Evolutionary conservation across 805 yeast species (phyloP).

Genomic region (Wickerhamomyces bovis): DNA sequence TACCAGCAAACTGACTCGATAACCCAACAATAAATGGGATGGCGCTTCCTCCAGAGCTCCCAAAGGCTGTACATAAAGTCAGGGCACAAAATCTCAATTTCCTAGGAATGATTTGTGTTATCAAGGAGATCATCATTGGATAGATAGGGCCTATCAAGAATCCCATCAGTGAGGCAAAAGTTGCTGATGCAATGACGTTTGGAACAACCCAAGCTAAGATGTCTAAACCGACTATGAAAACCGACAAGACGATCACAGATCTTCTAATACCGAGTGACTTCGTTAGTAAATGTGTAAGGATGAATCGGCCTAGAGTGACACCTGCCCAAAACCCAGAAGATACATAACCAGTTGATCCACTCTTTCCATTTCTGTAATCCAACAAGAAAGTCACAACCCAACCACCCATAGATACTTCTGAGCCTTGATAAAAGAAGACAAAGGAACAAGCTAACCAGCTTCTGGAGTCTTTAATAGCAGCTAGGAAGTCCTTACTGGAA

Average conservation of each 20-base stretch:
- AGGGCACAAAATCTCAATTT: conserved; percentile 44
- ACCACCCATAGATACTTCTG: conserved; percentile 59
- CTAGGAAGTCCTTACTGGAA: conserved; percentile 18
- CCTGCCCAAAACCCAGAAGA: conserved; percentile 67
- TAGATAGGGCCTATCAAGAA: conserved; percentile 53
- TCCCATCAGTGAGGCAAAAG: conserved; percentile 44
- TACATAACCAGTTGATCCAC: conserved; percentile 43
- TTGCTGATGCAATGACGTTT: conserved; percentile 37
- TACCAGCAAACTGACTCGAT: conserved; percentile 37
- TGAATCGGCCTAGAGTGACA: conserved; percentile 48
- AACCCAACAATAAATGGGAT: conserved; percentile 49
- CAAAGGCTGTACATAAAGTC: conserved; percentile 49
- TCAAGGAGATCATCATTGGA: conserved; percentile 40
- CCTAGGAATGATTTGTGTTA: conserved; percentile 41
- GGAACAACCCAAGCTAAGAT: conserved; percentile 45
- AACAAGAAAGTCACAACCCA: conserved; percentile 58
- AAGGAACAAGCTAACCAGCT: conserved; percentile 49
- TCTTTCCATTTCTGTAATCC: conserved; percentile 41
- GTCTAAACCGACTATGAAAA: conserved; percentile 32
- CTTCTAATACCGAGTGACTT: conserved; percentile 37
- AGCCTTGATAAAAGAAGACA: conserved; percentile 55
- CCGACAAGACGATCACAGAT: conserved; percentile 31
- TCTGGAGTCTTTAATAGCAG: conserved; percentile 33
- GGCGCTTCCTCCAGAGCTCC: conserved; percentile 53
- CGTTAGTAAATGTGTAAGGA: conserved; percentile 37